Evolutionary conservation across 1,284 basidiomycete species (phyloP), one percentile per base, ranked within the genome.

Genomic region (Pseudozyma sp.): DNA sequence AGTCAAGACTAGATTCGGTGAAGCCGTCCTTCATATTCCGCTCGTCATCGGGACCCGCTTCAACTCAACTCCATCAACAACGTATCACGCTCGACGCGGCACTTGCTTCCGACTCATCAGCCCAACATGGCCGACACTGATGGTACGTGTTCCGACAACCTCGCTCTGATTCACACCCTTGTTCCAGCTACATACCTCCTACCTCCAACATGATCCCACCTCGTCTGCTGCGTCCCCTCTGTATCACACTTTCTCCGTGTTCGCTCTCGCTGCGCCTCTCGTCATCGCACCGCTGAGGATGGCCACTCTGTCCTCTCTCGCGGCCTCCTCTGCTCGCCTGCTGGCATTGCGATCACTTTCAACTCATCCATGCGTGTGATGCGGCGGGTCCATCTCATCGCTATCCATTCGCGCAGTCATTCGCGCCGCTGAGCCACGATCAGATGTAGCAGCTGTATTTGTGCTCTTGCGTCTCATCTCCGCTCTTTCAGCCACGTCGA

Each of bases 81-180:
- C 5, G 50, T 54, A 44, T 24, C 37, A 45, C 31, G 49, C 43
- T 44, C 50, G 9, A 53, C 52, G n/a, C 52, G 39, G 31, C 53
- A 43, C 44, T 53, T 37, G 40, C 16, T 45, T 24, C 47, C 51
- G 46, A 51, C 54, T 48, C 34, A 34, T 33, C 44, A 55, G 63
- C 55, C 54, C 55, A 75, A 46, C 53, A 79, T 79, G 77, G 77
- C 78, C 63, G 78, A 79, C 61, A 60, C 61, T 62, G 78, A 79
- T 56, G 78, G 78, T 79, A 75, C 75, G 78, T 79, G 52, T 54
- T 66, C 46, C 73, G 61, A 66, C 64, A 61, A 40, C 33, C 16
- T 66, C 68, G 30, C 49, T 13, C 56, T 60, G 35, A 37, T 16
- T 24, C 30, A 16, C 54, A 37, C 51, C 52, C 33, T 49, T 24